These are phyloP conservation scores for Tylopilus vinaceipallidus DNA, from an alignment of 768 basidiomycete genomes.

Conservation along the genomic window DNA sequence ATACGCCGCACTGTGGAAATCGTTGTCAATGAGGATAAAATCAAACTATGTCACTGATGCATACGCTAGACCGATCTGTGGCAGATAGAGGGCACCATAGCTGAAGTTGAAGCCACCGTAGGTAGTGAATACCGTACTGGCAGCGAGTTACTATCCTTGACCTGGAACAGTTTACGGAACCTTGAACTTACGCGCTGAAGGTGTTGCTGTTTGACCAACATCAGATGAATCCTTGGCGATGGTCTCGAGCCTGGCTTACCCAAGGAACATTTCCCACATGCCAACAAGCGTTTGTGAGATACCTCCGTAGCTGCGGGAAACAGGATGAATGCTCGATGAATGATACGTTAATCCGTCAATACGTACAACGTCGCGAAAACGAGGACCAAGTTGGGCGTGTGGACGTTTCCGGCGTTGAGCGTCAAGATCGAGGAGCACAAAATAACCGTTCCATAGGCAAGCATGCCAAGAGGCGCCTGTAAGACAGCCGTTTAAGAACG, in stretches of 20 bases:
- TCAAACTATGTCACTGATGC: background rate
- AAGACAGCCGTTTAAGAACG: background rate
- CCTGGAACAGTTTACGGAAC: background rate
- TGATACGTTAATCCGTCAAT: background rate
- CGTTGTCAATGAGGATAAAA: background rate
- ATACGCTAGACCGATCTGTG: slow-evolving; percentile 26
- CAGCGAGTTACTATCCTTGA: background rate
- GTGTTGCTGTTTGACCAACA: slow-evolving; percentile 20
- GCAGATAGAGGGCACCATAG: slow-evolving; percentile 28
- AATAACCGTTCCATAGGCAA: slow-evolving; percentile 30
- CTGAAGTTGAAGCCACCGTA: slow-evolving; percentile 32
- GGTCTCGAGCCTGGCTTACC: slow-evolving; percentile 13
- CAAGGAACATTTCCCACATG: slow-evolving; percentile 34
- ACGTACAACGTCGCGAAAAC: slow-evolving; percentile 30
- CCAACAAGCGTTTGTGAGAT: slow-evolving; percentile 30
- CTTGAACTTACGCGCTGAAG: slow-evolving; percentile 23
- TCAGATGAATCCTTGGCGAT: slow-evolving; percentile 4
- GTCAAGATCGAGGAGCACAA: slow-evolving; percentile 30
- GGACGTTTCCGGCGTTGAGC: slow-evolving; percentile 18
- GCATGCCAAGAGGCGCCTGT: slow-evolving; percentile 29
- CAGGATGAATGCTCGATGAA: background rate
- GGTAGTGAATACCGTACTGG: slow-evolving; percentile 27
- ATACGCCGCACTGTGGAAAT: slow-evolving; percentile 23
- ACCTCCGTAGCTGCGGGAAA: slow-evolving; percentile 26
- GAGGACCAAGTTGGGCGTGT: slow-evolving; percentile 24